Conservation (phyloP, 192 early-diverging fungal genomes). For the Neocallimastix lanati region DNA sequence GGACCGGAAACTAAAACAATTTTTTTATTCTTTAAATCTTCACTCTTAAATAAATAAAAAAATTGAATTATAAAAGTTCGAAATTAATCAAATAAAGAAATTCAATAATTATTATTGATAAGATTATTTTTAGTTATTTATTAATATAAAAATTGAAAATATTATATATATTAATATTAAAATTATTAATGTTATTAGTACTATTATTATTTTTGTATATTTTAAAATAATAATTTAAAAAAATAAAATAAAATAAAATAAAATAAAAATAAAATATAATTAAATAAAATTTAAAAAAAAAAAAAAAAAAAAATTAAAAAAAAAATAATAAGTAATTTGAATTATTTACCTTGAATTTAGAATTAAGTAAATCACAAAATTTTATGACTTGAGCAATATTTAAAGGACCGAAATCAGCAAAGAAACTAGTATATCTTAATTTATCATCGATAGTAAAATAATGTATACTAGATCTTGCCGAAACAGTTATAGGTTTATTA, state of each 20-base stretch:
- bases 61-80: no score
- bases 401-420: constrained; percentile 47
- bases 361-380: constrained; percentile 37
- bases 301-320: no score
- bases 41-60: no score
- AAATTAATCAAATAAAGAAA: no score
- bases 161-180: not conserved
- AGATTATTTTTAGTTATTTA: no score
- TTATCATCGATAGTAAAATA: constrained; percentile 40
- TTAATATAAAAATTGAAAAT: not conserved
- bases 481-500: not conserved
- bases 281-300: no score
- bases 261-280: no score
- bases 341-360: constrained; percentile 45
- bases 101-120: no score
- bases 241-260: no score
- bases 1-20: constrained; percentile 30
- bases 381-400: constrained; percentile 41
- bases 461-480: constrained; percentile 9
- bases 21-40: constrained; percentile 20
- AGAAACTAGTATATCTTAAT: constrained; percentile 42
- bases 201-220: no score
- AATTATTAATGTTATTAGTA: not conserved
- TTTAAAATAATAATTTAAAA: no score
- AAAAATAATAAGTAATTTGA: no score